phyloP scores from a whole-genome alignment of 306 rosid species.

The Pterocarpus macrocarpus region DNA sequence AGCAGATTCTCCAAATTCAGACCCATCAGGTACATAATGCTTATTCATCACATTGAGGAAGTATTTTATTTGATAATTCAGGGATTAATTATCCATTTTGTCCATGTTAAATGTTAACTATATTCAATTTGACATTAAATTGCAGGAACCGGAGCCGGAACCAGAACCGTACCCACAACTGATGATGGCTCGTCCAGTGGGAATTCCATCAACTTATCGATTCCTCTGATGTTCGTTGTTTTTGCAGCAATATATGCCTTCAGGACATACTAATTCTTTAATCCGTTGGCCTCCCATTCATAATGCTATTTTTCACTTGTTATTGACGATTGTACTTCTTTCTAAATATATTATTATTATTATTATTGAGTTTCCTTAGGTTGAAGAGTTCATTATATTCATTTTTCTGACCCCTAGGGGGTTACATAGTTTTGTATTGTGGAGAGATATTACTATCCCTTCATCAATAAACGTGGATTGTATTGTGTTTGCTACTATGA shows the following conservation, averaged over 20 bases:
- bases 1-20: slow-evolving; percentile 63
- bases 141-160: slow-evolving; percentile 61
- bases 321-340: slow-evolving; percentile 16
- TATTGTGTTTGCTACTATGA: neutral
- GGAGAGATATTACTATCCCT: slow-evolving; percentile 34
- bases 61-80: neutral
- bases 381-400: slow-evolving; percentile 29
- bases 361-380: neutral
- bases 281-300: slow-evolving; percentile 24
- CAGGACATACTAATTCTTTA: slow-evolving; percentile 47
- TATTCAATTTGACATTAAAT: neutral
- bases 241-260: slow-evolving; percentile 63
- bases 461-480: slow-evolving; percentile 44
- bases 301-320: slow-evolving; percentile 9
- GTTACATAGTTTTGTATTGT: slow-evolving; percentile 40
- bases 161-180: slow-evolving; percentile 66
- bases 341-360: neutral
- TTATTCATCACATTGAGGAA: slow-evolving; percentile 8
- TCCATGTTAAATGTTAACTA: neutral
- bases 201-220: slow-evolving; percentile 60
- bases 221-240: slow-evolving; percentile 58
- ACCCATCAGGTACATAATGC: slow-evolving; percentile 65
- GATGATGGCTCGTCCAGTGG: slow-evolving; percentile 60
- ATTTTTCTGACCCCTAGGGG: slow-evolving; percentile 20
- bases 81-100: too few species aligned